Base-by-base conservation (phyloP, 208 protist species). In the Ichthyophonus hoferi region DNA sequence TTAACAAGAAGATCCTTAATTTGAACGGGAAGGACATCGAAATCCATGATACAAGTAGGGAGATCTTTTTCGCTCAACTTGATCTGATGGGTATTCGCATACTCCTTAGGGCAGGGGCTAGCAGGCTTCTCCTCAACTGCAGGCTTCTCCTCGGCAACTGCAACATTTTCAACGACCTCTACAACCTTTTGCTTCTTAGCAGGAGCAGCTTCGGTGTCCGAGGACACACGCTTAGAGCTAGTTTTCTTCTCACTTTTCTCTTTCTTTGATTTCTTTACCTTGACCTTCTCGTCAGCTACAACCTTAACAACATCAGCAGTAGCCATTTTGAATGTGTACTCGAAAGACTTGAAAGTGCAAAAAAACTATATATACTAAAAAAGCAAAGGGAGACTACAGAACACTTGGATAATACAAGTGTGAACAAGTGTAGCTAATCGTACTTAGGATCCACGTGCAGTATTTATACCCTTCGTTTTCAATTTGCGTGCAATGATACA, bases 221-320 rank as follows among this genome's bases (percentile, higher is more conserved):
- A 14, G 7, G 42, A n/a, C 14, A 1, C 1, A 42, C 58, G 40
- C 7, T 58, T 42, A 0, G 38, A 40, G 2, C 41, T 1, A 3
- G 3, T 79, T 38, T 43, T 90, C 42, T 41, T 67, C 31, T 82
- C 34, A n/a, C n/a, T n/a, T n/a, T n/a, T n/a, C n/a, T n/a, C n/a
- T 35, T 87, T 87, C 88, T 90, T 90, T 37, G n/a, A 0, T 43
- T 79, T 83, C 41, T 42, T 39, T 37, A 43, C 50, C 3, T 87
- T 35, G 7, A 50, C 42, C 40, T 86, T 33, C 38, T 34, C 37
- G 1, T 31, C 38, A 40, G 58, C 17, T 37, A 14, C 7, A 14
- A 14, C 7, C 77, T 81, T 81, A 81, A n/a, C n/a, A n/a, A n/a
- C n/a, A n/a, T n/a, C n/a, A n/a, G n/a, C n/a, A n/a, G n/a, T n/a